Evolutionary conservation across 805 yeast species (phyloP).

Genomic region (Ogataea trehaloabstinens): DNA sequence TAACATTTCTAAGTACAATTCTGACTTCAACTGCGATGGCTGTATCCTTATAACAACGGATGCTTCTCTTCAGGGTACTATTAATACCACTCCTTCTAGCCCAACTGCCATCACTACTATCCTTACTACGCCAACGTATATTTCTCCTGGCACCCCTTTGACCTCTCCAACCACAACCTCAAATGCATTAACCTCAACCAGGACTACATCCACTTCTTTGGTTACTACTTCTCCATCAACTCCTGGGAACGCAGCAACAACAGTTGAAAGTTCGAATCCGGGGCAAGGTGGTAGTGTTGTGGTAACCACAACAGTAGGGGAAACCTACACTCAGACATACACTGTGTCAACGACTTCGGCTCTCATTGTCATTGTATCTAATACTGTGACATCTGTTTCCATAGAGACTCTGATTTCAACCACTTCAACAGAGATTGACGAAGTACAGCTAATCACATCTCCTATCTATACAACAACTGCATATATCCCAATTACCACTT

Average conservation of each 20-base stretch:
- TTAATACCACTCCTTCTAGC: constrained; percentile 17
- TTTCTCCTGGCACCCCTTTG: constrained; percentile 8
- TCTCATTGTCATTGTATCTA: constrained; percentile 17
- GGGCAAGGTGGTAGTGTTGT: constrained; percentile 6
- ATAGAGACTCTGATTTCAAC: constrained; percentile 7
- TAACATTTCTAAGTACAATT: constrained; percentile 20
- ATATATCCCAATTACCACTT: constrained; percentile 9
- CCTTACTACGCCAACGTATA: constrained; percentile 6
- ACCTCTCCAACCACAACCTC: constrained; percentile 6
- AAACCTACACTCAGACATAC: constrained; percentile 14
- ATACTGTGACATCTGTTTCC: constrained; percentile 10
- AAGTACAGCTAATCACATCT: constrained; percentile 6
- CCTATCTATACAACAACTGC: constrained; percentile 13
- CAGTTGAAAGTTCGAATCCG: constrained; percentile 7
- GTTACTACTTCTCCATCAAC: constrained; percentile 9
- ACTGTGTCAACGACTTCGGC: constrained; percentile 18
- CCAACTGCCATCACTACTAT: constrained; percentile 2
- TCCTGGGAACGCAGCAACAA: constrained; percentile 3
- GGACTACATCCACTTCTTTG: constrained; percentile 13
- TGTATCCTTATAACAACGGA: constrained; percentile 29
- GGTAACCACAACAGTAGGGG: constrained; percentile 13
- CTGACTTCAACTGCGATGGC: constrained; percentile 28
- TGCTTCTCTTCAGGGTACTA: constrained; percentile 23
- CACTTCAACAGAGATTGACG: constrained; percentile 5
- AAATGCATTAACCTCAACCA: constrained; percentile 6